Percentiles rank a stretch among this genome's conserved stretches.
Conservation (phyloP, 495 filamentous ascomycete genomes). For the Aspergillus biplanus region DNA sequence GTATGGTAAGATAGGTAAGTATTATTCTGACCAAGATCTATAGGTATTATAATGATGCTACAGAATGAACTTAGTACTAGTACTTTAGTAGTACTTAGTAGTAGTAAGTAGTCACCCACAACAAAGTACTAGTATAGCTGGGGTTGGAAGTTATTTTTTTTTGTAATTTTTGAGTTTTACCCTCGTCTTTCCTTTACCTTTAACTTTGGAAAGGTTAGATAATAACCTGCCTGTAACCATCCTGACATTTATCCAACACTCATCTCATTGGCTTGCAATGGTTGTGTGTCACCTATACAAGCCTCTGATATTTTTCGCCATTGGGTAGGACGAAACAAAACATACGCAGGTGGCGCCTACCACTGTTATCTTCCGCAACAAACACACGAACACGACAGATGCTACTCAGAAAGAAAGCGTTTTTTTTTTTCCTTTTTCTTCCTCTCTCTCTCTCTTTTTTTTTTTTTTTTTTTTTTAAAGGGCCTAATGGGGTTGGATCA, state of each 20-base stretch:
- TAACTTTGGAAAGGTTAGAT: background rate
- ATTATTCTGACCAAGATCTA: too few species aligned
- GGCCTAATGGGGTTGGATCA: conserved; percentile 7
- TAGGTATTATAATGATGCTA: too few species aligned
- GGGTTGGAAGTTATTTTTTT: too few species aligned
- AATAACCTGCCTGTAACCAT: background rate
- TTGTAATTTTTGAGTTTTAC: too few species aligned
- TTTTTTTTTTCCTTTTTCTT: too few species aligned
- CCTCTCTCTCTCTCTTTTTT: too few species aligned
- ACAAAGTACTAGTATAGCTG: too few species aligned
- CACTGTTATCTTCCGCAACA: background rate
- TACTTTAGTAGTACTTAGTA: too few species aligned
- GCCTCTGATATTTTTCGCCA: background rate
- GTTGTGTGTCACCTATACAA: conserved; percentile 12
- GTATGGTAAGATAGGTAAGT: too few species aligned
- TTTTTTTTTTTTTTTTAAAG: background rate
- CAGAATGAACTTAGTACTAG: too few species aligned
- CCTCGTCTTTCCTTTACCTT: background rate
- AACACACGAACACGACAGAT: background rate
- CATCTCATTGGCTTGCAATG: background rate
- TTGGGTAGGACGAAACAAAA: conserved; percentile 1
- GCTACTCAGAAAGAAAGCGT: background rate
- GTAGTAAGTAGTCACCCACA: too few species aligned
- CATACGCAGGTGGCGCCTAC: conserved; percentile 13
- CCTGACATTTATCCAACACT: background rate